A percentile compares a stretch with the other conserved stretches of the same genome.
These are phyloP conservation scores for Globisporangium recalcitrans DNA, from an alignment of 352 stramenopile species.

Conservation along the genomic window DNA sequence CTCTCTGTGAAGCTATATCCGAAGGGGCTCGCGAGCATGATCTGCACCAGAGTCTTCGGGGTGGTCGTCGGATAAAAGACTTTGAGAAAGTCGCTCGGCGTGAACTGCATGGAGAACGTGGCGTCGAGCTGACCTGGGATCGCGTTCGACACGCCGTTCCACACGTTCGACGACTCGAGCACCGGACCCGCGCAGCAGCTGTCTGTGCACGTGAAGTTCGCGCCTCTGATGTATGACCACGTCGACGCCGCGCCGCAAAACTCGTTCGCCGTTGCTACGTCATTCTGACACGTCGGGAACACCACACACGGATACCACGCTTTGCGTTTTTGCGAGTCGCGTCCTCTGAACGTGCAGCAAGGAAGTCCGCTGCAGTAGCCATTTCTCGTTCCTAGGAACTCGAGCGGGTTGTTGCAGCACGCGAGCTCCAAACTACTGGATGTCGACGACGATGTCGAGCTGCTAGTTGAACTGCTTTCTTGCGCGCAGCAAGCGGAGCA, in stretches of 20 bases:
- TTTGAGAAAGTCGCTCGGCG: constrained; percentile 59
- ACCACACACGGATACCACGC: constrained; percentile 80
- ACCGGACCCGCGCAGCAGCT: constrained; percentile 61
- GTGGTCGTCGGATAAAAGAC: constrained; percentile 45
- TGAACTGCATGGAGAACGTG: constrained; percentile 70
- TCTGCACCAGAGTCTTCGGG: constrained; percentile 57
- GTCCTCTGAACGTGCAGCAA: constrained; percentile 64
- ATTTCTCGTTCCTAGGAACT: constrained; percentile 54
- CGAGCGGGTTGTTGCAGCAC: constrained; percentile 45
- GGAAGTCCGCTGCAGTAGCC: constrained; percentile 74
- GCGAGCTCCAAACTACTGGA: constrained; percentile 23
- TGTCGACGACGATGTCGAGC: constrained; percentile 16
- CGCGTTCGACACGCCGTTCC: constrained; percentile 44
- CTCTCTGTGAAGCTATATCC: constrained; percentile 59
- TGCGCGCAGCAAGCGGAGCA: constrained; percentile 52
- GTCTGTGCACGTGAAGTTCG: constrained; percentile 65
- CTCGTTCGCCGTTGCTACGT: constrained; percentile 45
- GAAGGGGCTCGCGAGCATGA: constrained; percentile 63
- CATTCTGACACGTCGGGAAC: constrained; percentile 70
- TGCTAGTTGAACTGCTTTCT: neutral
- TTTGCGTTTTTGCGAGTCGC: constrained; percentile 60
- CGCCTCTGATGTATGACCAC: constrained; percentile 50
- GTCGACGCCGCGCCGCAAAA: constrained; percentile 51
- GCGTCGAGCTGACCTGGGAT: constrained; percentile 67
- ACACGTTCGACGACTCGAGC: constrained; percentile 74